Evolutionary conservation across 805 yeast genomes (phyloP), one percentile per base, ranked within the genome.

Genomic region (Myxozyma melibiosi): DNA sequence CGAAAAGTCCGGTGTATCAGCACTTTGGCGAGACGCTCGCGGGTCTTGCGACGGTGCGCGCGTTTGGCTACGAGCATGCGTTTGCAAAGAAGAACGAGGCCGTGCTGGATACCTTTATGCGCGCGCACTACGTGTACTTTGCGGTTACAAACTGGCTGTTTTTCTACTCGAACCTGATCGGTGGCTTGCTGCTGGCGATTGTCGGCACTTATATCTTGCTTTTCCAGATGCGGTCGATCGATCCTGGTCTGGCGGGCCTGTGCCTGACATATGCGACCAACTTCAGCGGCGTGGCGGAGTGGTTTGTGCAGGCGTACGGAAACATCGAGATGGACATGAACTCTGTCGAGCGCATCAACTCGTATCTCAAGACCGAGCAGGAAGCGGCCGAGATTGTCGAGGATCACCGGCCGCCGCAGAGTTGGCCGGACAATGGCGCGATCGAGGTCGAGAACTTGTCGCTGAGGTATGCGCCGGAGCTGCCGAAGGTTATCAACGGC

Each of bases 221-320:
- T 49, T 70, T 79, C 49, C 82, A 84, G 54, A 81, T 88, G 27
- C 82, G 83, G 16, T 70, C 70, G 35, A 74, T 92, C 51, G 96
- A 90, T 72, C 86, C 97, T 41, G 98, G 98, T 71, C 75, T 90
- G 67, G 98, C 97, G 3, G 99, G 99, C 75, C 84, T 92, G 64
- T 88, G 97, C 1, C 78, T 92, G 61, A 85, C 97, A 0, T 90
- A 90, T 73, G 96, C 98, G 14, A 84, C 91, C 62, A 80, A 91
- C 3, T 90, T 92, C 74, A 86, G 90, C 39, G 94, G 87, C 64
- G 80, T 83, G 70, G 95, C 97, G 0, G 77, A 92, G 56, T 92
- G 98, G 98, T 76, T 90, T 63, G 95, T 92, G 33, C 84, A 97
- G 72, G 79, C 88, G 68, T 91, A 91, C 68, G 88, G 97, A 6